A percentile compares a stretch with the other conserved stretches of the same genome.
Conservation (phyloP, 768 basidiomycete genomes). For the Auricularia cornea region DNA sequence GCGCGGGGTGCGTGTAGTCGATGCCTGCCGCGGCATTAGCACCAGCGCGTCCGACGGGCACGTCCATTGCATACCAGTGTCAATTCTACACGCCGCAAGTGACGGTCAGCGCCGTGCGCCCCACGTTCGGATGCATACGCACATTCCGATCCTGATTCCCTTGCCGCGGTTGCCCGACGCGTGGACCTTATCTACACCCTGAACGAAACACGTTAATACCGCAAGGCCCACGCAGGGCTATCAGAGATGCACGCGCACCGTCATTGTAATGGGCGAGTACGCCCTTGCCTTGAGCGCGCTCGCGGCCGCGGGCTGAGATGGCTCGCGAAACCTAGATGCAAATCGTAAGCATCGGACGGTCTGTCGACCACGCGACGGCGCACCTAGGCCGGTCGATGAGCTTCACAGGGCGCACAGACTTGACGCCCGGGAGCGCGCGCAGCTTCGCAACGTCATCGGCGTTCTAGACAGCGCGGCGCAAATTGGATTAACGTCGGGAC, state of each 20-base stretch:
- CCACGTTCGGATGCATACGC: slow-evolving; percentile 8
- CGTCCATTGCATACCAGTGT: slow-evolving; percentile 17
- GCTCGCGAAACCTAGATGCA: background rate
- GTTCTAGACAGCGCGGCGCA: background rate
- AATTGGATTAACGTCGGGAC: too few relatives aligned
- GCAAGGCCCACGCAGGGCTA: background rate
- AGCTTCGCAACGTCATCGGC: background rate
- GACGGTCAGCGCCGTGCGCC: background rate
- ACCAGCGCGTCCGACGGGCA: background rate
- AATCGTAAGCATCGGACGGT: background rate
- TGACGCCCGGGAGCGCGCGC: slow-evolving; percentile 38
- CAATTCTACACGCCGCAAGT: slow-evolving; percentile 41
- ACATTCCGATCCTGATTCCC: slow-evolving; percentile 28
- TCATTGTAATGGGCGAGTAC: slow-evolving; percentile 1
- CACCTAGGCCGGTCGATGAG: background rate
- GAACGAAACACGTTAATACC: too few relatives aligned
- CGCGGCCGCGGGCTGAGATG: background rate
- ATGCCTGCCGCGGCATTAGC: background rate
- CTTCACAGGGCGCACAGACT: slow-evolving; percentile 20
- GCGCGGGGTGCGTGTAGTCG: slow-evolving; percentile 5
- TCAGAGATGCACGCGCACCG: background rate
- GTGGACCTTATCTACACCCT: slow-evolving; percentile 26
- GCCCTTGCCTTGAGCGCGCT: background rate
- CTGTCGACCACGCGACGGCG: background rate
- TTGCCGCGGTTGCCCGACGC: slow-evolving; percentile 28